Conservation (phyloP, 2,329 filamentous ascomycete genomes). For the Elsinoe ampelina region DNA sequence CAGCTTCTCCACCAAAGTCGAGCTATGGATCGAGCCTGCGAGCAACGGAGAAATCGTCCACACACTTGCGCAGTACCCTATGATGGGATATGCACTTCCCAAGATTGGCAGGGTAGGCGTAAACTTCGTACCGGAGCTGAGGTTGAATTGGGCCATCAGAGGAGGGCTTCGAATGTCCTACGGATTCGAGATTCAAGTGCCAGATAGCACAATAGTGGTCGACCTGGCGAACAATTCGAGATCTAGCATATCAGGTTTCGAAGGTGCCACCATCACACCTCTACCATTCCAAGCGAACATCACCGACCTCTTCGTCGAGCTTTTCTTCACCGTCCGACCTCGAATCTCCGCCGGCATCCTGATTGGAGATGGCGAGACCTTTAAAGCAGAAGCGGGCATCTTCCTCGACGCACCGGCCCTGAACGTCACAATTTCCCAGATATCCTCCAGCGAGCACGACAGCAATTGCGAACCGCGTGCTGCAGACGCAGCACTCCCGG, state of each 20-base stretch:
- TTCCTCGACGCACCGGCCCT: background rate
- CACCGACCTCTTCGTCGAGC: background rate
- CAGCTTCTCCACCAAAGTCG: background rate
- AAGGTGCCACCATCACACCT: background rate
- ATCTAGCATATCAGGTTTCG: background rate
- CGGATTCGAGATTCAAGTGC: background rate
- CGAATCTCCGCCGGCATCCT: background rate
- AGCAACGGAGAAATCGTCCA: background rate
- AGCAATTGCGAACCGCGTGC: background rate
- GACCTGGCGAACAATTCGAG: background rate
- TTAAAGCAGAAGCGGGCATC: background rate
- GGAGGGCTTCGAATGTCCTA: background rate
- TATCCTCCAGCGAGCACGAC: background rate
- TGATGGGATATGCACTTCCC: background rate
- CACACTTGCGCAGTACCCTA: background rate
- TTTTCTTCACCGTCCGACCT: background rate
- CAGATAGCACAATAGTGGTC: background rate
- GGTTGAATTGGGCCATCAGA: background rate
- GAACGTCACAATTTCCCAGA: background rate
- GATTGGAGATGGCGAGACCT: background rate
- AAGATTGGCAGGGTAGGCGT: background rate
- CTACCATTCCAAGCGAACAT: background rate
- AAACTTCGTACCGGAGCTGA: background rate
- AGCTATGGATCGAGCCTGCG: background rate
- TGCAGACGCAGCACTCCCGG: background rate